phyloP scores from a whole-genome alignment of 2,329 filamentous ascomycete genomes.

The Talaromyces rugulosus region DNA sequence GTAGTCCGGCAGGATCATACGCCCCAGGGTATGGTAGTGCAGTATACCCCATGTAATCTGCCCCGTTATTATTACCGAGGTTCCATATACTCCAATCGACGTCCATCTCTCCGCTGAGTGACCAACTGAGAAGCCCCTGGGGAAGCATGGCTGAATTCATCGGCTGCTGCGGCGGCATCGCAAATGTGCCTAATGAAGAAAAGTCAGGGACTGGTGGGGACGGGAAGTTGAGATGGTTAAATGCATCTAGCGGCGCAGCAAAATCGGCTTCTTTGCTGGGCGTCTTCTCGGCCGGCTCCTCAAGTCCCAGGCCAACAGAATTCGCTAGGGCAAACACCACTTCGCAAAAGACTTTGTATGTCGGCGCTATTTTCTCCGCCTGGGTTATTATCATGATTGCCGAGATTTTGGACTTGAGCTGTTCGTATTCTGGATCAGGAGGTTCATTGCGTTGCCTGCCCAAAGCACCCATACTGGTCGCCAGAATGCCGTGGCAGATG shows the following conservation, averaged over 20 bases:
- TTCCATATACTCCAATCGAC: not conserved
- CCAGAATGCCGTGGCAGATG: conserved; percentile 32
- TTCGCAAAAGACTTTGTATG: conserved; percentile 12
- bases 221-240: not conserved
- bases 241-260: not conserved
- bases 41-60: not conserved
- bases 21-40: not conserved
- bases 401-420: conserved; percentile 2
- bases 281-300: not conserved
- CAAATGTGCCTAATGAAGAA: not conserved
- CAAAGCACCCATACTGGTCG: conserved; percentile 22
- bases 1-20: not conserved
- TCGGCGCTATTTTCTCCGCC: conserved; percentile 7
- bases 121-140: not conserved
- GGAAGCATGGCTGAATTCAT: not conserved
- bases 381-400: not conserved
- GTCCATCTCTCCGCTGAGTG: not conserved
- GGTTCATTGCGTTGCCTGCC: not conserved
- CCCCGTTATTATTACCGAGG: not conserved
- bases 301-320: conserved; percentile 3
- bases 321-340: conserved; percentile 6
- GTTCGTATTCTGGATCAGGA: not conserved
- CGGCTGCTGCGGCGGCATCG: not conserved
- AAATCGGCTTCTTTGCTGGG: not conserved
- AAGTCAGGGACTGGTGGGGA: not conserved